A percentile compares a stretch with the other conserved stretches of the same genome.
These are phyloP conservation scores for Panaeolus cyanescens DNA, from an alignment of 768 basidiomycete species.

Conservation along the genomic window DNA sequence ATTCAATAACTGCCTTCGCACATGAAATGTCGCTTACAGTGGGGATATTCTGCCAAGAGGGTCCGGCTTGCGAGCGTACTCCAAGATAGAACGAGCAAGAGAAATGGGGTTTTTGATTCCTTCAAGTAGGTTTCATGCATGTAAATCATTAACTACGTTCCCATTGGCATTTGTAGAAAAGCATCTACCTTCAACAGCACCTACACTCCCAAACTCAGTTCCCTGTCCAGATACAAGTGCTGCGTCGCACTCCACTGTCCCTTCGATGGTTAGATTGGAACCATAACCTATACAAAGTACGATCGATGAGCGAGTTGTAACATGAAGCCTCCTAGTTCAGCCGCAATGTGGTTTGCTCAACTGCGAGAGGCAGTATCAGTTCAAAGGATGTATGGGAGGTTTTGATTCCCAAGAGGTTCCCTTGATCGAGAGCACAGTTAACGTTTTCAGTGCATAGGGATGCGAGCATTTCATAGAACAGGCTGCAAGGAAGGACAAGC, in stretches of 20 bases:
- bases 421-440: slow-evolving; percentile 30
- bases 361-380: background rate
- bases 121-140: slow-evolving; percentile 19
- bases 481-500: background rate
- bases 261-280: slow-evolving; percentile 76
- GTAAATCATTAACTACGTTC: background rate
- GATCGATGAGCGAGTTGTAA: background rate
- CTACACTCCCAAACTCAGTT: slow-evolving; percentile 63
- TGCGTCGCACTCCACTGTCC: slow-evolving; percentile 82
- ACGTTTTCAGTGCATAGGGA: background rate
- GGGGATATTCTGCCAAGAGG: slow-evolving; percentile 70
- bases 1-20: no score
- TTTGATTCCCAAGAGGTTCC: background rate
- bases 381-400: background rate
- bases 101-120: slow-evolving; percentile 73
- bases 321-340: background rate
- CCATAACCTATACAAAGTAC: slow-evolving; percentile 59
- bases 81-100: slow-evolving; percentile 58
- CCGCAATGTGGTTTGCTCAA: background rate
- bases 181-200: slow-evolving; percentile 64
- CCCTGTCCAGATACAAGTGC: slow-evolving; percentile 57
- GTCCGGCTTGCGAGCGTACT: slow-evolving; percentile 47
- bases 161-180: background rate
- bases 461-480: background rate
- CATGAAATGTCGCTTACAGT: slow-evolving; percentile 42